Conservation (phyloP, 352 stramenopile genomes). For the Pythium dissotocum region DNA sequence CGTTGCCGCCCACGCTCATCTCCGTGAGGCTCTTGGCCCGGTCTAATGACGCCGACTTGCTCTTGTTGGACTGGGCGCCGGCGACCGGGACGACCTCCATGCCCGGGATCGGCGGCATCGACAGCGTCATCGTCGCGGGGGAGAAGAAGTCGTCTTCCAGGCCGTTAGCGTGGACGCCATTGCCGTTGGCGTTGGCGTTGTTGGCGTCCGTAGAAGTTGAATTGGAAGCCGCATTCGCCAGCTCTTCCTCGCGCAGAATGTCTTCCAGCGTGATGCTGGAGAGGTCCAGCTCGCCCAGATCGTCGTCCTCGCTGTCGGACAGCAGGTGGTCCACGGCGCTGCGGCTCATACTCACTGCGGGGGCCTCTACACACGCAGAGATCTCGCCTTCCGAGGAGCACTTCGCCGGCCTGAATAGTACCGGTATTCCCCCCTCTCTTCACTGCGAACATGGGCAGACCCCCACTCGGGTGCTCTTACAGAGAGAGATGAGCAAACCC, state of each 20-base stretch:
- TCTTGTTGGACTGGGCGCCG: not conserved
- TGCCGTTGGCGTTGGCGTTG: not conserved
- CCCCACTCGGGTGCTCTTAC: conserved; percentile 14
- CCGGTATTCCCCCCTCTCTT: conserved; percentile 1
- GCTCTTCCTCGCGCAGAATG: conserved; percentile 44
- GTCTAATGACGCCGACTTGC: conserved; percentile 27
- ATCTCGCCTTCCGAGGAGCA: not conserved
- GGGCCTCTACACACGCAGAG: not conserved
- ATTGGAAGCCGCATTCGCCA: conserved; percentile 33
- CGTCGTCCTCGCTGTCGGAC: conserved; percentile 40
- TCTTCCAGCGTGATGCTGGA: conserved; percentile 41
- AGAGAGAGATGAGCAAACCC: conserved; percentile 27
- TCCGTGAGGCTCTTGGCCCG: conserved; percentile 46
- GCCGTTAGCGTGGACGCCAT: conserved; percentile 10
- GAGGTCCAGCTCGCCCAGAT: conserved; percentile 36
- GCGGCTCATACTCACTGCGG: conserved; percentile 23
- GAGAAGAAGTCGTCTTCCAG: conserved; percentile 73
- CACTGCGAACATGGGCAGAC: not conserved
- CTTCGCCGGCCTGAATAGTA: not conserved
- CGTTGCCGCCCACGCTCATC: conserved; percentile 33
- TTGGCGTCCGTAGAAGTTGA: not conserved
- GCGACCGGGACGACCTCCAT: conserved; percentile 54
- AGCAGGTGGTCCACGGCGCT: conserved; percentile 31
- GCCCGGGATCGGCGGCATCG: conserved; percentile 55
- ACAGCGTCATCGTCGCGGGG: conserved; percentile 56